These are phyloP conservation scores for Trichoderma breve DNA, from an alignment of 2,329 filamentous ascomycete species.

Conservation along the genomic window DNA sequence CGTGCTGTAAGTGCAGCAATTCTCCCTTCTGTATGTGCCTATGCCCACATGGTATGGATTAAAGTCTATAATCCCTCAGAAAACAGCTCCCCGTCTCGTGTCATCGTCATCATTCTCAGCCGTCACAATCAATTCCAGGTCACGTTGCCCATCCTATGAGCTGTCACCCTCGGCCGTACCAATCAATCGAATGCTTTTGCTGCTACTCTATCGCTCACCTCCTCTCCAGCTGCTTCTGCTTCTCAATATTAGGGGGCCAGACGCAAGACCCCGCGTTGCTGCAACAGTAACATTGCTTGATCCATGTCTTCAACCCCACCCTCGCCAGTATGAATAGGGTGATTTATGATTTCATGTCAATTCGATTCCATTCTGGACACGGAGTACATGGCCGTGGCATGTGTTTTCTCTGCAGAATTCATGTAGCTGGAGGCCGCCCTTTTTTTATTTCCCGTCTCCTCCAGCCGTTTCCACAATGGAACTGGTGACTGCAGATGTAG, in stretches of 20 bases:
- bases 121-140: neutral
- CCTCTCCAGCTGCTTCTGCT: neutral
- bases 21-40: neutral
- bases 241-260: neutral
- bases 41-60: neutral
- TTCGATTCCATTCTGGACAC: neutral
- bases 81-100: neutral
- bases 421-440: neutral
- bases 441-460: neutral
- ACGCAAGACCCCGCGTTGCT: slow-evolving; percentile 6
- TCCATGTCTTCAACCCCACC: neutral
- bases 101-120: neutral
- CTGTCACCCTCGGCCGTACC: neutral
- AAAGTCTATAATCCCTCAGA: neutral
- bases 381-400: neutral
- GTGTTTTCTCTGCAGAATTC: neutral
- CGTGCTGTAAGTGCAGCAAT: neutral
- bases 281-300: neutral
- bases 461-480: neutral
- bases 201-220: neutral
- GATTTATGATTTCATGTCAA: neutral
- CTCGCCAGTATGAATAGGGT: neutral
- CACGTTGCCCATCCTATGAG: neutral
- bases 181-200: neutral
- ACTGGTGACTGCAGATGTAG: neutral